Base-by-base conservation (phyloP, 169 alveolate genomes). In the Eimeria falciformis region DNA sequence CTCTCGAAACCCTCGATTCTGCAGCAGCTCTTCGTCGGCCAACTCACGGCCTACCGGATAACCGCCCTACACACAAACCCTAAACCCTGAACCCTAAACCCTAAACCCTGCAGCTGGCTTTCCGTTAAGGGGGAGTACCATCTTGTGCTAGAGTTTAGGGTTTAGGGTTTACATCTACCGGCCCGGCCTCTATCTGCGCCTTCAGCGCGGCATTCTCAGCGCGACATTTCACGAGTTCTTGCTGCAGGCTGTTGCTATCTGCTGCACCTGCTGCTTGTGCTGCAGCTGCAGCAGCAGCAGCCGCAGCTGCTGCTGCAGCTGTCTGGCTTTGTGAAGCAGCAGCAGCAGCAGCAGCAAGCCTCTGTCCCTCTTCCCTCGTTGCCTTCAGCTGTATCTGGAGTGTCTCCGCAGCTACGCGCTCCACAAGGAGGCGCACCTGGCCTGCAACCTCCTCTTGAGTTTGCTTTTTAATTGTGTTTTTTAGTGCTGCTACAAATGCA, bases 61-160 rank as follows among this genome's bases (percentile, higher is more conserved):
- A 21, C 71, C 71, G 5, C 33, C 21, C 71, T 58, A 27, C 71
- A 58, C 25, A 27, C 71, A 58, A 58, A 58, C 71, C 71, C 71
- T n/a, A 58, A 58, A 58, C 71, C 71, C 33, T 58, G 21, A 58
- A 50, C 58, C 58, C 58, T 50, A 9, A 50, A 50, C 58, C 58
- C 58, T 50, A 50, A 50, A 50, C 58, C 58, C 58, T 50, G 14
- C 7, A 50, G 21, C 58, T 14, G 7, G n/a, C n/a, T n/a, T n/a
- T n/a, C n/a, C n/a, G n/a, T n/a, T n/a, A n/a, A n/a, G n/a, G n/a
- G n/a, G n/a, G n/a, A n/a, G n/a, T n/a, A n/a, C n/a, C n/a, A n/a
- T n/a, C n/a, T n/a, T n/a, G n/a, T n/a, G 14, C 62, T 71, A 7
- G 56, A 56, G 83, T 71, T 71, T 40, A 71, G 25, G 83, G 83